phyloP scores from a whole-genome alignment of 1,139 yeast genomes.

The Scheffersomyces titani region DNA sequence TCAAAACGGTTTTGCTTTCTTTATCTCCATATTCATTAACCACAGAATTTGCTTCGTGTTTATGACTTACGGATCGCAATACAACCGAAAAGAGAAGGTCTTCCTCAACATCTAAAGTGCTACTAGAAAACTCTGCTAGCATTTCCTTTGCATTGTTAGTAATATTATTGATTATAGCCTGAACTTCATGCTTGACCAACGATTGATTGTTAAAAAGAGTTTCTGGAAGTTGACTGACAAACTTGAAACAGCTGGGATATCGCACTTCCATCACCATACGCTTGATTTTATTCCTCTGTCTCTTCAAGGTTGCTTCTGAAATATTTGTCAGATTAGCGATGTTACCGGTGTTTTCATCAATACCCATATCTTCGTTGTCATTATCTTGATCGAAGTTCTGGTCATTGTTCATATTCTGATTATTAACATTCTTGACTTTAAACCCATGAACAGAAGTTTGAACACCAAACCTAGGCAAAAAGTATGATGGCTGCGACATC shows the following conservation, averaged over 20 bases:
- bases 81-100: slow-evolving; percentile 42
- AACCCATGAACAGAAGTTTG: slow-evolving; percentile 50
- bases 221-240: slow-evolving; percentile 38
- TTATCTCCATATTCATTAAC: slow-evolving; percentile 5
- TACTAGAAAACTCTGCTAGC: slow-evolving; percentile 22
- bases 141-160: slow-evolving; percentile 19
- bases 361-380: slow-evolving; percentile 47
- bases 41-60: slow-evolving; percentile 7
- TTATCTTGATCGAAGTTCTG: slow-evolving; percentile 36
- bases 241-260: slow-evolving; percentile 41
- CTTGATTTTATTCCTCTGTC: slow-evolving; percentile 35
- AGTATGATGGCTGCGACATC: slow-evolving; percentile 43
- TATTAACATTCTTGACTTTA: slow-evolving; percentile 17
- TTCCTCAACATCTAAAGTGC: slow-evolving; percentile 39
- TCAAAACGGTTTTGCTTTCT: slow-evolving; percentile 7
- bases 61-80: slow-evolving; percentile 28
- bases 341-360: slow-evolving; percentile 21
- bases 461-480: slow-evolving; percentile 49
- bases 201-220: slow-evolving; percentile 37
- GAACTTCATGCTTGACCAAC: slow-evolving; percentile 34
- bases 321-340: slow-evolving; percentile 17
- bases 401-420: slow-evolving; percentile 25
- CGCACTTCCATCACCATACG: slow-evolving; percentile 33
- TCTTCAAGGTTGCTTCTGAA: slow-evolving; percentile 35
- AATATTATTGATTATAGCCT: slow-evolving; percentile 21